Evolutionary conservation across 805 yeast genomes (phyloP).

Genomic region (Schwanniomyces yamadae): DNA sequence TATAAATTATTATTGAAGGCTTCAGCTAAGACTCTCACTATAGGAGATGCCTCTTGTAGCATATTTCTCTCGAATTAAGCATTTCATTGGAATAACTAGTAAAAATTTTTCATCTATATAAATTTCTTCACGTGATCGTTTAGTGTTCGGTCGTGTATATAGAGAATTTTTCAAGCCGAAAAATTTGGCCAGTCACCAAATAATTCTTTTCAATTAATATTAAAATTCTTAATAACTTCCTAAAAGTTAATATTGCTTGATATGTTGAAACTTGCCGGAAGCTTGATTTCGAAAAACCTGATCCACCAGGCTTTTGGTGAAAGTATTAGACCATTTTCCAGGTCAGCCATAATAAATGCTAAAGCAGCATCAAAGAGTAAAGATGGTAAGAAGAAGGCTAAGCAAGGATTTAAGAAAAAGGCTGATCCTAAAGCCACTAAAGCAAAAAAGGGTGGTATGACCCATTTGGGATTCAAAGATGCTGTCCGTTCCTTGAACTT

Average conservation of each 20-base stretch:
- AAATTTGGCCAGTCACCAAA: conserved; percentile 3
- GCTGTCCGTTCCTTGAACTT: conserved; percentile 35
- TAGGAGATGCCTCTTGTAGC: no score
- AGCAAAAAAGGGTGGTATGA: conserved; percentile 40
- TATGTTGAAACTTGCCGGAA: conserved; percentile 8
- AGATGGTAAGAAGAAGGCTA: conserved; percentile 25
- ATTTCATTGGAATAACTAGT: not conserved
- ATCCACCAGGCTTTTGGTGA: conserved; percentile 1
- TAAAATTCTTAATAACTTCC: not conserved
- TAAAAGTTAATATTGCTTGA: conserved; percentile 1
- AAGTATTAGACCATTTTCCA: conserved; percentile 10
- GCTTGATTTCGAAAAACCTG: conserved; percentile 1
- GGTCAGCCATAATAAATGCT: conserved; percentile 12
- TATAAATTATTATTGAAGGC: no score
- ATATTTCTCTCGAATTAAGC: no score
- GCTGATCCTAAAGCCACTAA: conserved; percentile 15
- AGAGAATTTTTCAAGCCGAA: not conserved
- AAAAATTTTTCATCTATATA: conserved; percentile 2
- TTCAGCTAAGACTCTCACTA: no score
- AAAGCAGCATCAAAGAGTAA: conserved; percentile 15
- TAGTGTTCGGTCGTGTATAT: conserved; percentile 1
- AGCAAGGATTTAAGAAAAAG: conserved; percentile 21
- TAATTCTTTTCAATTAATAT: no score
- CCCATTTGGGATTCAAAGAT: conserved; percentile 37
- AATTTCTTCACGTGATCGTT: not conserved